Evolutionary conservation across 768 basidiomycete genomes (phyloP).

Genomic region (Boletus reticuloceps): DNA sequence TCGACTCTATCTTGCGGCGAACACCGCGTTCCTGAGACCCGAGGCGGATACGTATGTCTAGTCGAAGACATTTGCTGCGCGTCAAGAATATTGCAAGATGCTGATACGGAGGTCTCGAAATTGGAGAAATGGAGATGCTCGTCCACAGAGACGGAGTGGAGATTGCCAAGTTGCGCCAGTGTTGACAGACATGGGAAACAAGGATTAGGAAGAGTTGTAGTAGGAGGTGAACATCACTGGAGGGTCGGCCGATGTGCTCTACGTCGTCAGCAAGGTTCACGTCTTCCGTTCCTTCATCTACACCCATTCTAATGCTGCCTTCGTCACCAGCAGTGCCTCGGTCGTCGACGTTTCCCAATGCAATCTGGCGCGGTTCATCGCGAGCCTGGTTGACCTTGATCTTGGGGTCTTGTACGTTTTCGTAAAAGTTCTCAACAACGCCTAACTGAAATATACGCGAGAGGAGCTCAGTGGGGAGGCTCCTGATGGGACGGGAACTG

Average conservation of each 20-base stretch:
- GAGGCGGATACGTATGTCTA: slow-evolving; percentile 51
- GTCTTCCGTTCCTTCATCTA: too few relatives aligned
- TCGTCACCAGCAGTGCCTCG: too few relatives aligned
- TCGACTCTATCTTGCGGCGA: slow-evolving; percentile 17
- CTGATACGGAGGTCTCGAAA: slow-evolving; percentile 41
- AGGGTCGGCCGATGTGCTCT: not conserved
- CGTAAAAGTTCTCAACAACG: slow-evolving; percentile 32
- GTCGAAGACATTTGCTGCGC: slow-evolving; percentile 50
- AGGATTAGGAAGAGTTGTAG: slow-evolving; percentile 46
- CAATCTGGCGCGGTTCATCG: not conserved
- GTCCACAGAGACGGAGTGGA: slow-evolving; percentile 55
- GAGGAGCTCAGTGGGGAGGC: slow-evolving; percentile 51
- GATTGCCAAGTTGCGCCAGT: slow-evolving; percentile 52
- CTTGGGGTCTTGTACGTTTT: slow-evolving; percentile 34
- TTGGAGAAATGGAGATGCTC: slow-evolving; percentile 22
- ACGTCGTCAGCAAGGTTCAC: too few relatives aligned
- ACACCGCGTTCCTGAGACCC: slow-evolving; percentile 9
- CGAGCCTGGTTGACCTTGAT: not conserved
- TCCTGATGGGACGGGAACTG: slow-evolving; percentile 42
- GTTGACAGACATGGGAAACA: slow-evolving; percentile 57
- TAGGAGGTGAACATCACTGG: slow-evolving; percentile 9
- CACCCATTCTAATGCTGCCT: too few relatives aligned
- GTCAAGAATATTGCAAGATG: slow-evolving; percentile 45
- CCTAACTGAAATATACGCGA: slow-evolving; percentile 51
- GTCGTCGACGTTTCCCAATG: slow-evolving; percentile 17